Evolutionary conservation across 192 early-diverging fungal species (phyloP).

Genomic region (Rhizophagus clarus): DNA sequence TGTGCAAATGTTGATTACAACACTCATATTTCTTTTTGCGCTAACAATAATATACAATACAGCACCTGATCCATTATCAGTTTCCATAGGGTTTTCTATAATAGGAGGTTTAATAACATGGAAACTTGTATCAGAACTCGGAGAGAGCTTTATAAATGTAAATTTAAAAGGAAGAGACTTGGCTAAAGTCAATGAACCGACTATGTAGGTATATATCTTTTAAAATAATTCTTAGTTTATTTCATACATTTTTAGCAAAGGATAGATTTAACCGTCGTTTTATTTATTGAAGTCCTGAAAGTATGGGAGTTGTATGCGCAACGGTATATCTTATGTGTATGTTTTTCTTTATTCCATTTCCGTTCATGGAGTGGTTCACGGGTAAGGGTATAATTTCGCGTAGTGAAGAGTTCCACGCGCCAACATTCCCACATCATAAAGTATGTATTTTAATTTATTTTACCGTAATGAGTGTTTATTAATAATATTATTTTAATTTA

Average conservation of each 20-base stretch:
- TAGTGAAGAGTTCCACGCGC: conserved; percentile 43
- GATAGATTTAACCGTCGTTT: not conserved
- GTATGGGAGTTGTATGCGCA: conserved; percentile 89
- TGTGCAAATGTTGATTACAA: not conserved
- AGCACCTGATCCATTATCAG: conserved; percentile 72
- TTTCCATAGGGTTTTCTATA: conserved; percentile 67
- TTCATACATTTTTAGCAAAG: not conserved
- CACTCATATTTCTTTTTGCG: conserved; percentile 20
- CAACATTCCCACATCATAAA: conserved; percentile 74
- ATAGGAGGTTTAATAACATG: conserved; percentile 76
- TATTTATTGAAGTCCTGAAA: conserved; percentile 68
- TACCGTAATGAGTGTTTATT: not conserved
- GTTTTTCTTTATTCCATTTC: conserved; percentile 93
- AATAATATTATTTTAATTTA: conserved; percentile 34
- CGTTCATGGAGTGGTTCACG: conserved; percentile 85
- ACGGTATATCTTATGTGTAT: conserved; percentile 85
- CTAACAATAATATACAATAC: conserved; percentile 59
- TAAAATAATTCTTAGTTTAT: not conserved
- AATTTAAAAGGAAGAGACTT: conserved; percentile 81
- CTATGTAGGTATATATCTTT: conserved; percentile 53
- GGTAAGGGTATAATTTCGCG: conserved; percentile 37
- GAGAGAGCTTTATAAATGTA: conserved; percentile 72
- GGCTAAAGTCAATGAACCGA: conserved; percentile 71
- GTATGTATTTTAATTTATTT: conserved; percentile 40
- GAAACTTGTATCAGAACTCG: conserved; percentile 66